A percentile compares a stretch with the other conserved stretches of the same genome.
Evolutionary conservation across 228 moss, liverwort and hornwort species (phyloP).

Genomic region (Sphagnum magellanicum): DNA sequence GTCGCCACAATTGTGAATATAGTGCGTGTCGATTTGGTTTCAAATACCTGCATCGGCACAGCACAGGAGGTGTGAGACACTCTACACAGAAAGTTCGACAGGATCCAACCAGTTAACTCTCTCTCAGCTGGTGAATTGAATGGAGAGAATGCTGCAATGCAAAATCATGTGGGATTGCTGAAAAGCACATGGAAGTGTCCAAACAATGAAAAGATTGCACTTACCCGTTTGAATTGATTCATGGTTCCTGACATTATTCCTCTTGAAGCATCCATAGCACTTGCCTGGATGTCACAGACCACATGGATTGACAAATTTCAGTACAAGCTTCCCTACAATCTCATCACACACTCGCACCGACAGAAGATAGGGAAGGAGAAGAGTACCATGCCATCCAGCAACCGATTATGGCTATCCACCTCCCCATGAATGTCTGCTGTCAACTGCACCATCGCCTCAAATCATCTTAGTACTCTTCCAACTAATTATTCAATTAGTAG

Average conservation of each 20-base stretch:
- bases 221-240: constrained; percentile 78
- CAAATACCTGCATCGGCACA: constrained; percentile 58
- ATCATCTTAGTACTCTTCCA: too few species aligned
- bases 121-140: too few species aligned
- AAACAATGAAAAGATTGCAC: background rate
- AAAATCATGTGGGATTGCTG: too few species aligned
- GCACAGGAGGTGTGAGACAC: background rate
- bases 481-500: too few species aligned
- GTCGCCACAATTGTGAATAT: constrained; percentile 67
- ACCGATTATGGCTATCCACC: constrained; percentile 75
- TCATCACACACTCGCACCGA: background rate
- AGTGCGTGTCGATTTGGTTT: constrained; percentile 68
- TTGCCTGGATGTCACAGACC: constrained; percentile 40
- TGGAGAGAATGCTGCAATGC: too few species aligned
- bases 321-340: too few species aligned
- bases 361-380: background rate
- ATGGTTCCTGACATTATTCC: constrained; percentile 82
- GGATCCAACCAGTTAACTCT: too few species aligned
- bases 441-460: constrained; percentile 34
- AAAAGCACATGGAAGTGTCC: too few species aligned
- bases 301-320: too few species aligned
- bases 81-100: too few species aligned
- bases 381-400: constrained; percentile 87
- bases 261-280: constrained; percentile 83
- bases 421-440: constrained; percentile 87